Evolutionary conservation across 2,329 filamentous ascomycete genomes (phyloP), one percentile per base, ranked within the genome.

Genomic region (Metarhizium anisopliae): DNA sequence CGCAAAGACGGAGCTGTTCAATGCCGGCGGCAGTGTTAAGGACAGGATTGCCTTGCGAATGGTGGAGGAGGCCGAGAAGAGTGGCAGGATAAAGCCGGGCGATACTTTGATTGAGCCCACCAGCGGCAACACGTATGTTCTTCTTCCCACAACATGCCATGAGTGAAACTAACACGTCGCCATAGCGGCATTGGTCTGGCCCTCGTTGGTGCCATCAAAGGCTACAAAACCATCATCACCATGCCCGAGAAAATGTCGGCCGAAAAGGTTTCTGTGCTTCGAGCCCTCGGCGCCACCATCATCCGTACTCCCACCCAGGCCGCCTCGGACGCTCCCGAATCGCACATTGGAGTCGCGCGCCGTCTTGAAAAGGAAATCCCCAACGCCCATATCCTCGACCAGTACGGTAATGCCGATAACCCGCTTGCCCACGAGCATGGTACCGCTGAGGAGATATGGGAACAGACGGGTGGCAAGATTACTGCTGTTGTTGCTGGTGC

Each of bases 221-320:
- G 92, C 62, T 99, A 97, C 80, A 93, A 93, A 74, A 95, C 92
- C 45, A 97, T 99, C 74, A 99, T 99, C 72, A 99, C 94, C 11
- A 83, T 99, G 50, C 94, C 94, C 53, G 94, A 99, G 76, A 99
- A 99, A 80, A 99, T 99, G 94, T 96, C 91, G 1, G 89, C 91
- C 51, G 94, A 99, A 74, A 99, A 99, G 74, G 94, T 99, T 43
- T 88, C 93, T 2, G 94, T 99, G 32, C 81, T 99, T 59, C 89
- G 91, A 64, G 93, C 94, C 35, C 82, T 99, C 53, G 93, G 93
- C 61, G 94, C 94, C 47, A 96, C 95, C 68, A 97, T 99, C 73
- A 96, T 99, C 70, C 87, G 94, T 55, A 99, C 94, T 4, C 94
- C 94, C 29, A 99, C 92, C 38, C 90, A 95, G 72, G 94, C 94